Conservation (phyloP, 441 rosid genomes). For the Raphanus hybrid region DNA sequence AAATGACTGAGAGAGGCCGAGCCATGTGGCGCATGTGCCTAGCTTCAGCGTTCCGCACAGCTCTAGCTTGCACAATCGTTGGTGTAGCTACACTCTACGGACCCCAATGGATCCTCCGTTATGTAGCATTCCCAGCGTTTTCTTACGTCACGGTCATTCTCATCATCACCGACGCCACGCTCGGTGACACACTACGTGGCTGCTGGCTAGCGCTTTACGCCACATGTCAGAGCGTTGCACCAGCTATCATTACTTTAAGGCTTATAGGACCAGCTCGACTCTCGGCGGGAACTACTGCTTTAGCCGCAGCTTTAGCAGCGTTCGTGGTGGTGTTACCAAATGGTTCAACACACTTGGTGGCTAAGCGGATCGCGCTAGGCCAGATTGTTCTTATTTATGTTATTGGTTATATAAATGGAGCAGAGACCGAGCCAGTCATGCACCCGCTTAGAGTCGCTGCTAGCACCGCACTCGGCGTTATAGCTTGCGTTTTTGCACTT, state of each 20-base stretch:
- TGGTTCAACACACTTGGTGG: conserved; percentile 57
- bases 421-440: conserved; percentile 55
- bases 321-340: conserved; percentile 64
- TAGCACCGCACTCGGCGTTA: conserved; percentile 72
- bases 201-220: conserved; percentile 85
- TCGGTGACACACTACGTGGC: conserved; percentile 71
- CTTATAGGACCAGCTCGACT: conserved; percentile 71
- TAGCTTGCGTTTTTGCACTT: conserved; percentile 73
- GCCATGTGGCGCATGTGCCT: conserved; percentile 60
- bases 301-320: conserved; percentile 69
- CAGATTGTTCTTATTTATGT: conserved; percentile 78
- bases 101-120: conserved; percentile 46
- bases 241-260: conserved; percentile 68
- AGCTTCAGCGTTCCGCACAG: conserved; percentile 65
- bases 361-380: conserved; percentile 80
- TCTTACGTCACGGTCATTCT: conserved; percentile 68
- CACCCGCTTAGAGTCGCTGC: conserved; percentile 78
- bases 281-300: conserved; percentile 51
- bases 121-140: conserved; percentile 67
- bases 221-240: conserved; percentile 72
- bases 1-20: conserved; percentile 42
- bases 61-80: conserved; percentile 70
- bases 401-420: conserved; percentile 62
- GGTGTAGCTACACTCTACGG: conserved; percentile 68
- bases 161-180: conserved; percentile 66